Percentiles rank a stretch among this genome's conserved stretches.
phyloP scores from a whole-genome alignment of 1,284 basidiomycete species.

The Hemileia vastatrix region DNA sequence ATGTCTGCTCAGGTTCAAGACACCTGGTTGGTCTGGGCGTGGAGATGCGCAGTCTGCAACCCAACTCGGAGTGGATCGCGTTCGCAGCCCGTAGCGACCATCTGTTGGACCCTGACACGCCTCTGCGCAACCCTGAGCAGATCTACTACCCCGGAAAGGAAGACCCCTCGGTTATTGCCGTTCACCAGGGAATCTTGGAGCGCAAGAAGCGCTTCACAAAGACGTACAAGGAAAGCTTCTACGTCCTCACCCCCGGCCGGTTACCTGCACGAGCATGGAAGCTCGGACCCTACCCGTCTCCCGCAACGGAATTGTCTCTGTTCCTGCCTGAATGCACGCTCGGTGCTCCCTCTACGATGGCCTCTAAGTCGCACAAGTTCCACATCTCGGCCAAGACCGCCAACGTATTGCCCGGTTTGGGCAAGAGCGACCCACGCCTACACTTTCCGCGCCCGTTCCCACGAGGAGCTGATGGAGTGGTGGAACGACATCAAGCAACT shows the following conservation, averaged over 20 bases:
- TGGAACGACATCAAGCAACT: conserved; percentile 98
- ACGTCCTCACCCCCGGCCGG: conserved; percentile 86
- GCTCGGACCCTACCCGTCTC: conserved; percentile 40
- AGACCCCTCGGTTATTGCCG: conserved; percentile 75
- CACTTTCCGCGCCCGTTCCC: conserved; percentile 78
- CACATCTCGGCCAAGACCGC: conserved; percentile 30
- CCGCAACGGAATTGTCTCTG: conserved; percentile 40
- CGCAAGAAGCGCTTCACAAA: conserved; percentile 67
- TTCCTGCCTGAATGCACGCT: conserved; percentile 45
- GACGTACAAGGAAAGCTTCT: conserved; percentile 59
- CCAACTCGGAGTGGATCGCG: conserved; percentile 93
- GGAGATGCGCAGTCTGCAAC: conserved; percentile 53
- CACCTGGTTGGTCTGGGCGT: conserved; percentile 72
- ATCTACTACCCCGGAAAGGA: conserved; percentile 89
- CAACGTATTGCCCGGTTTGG: conserved; percentile 37
- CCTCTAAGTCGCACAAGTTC: conserved; percentile 44
- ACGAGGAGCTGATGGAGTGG: conserved; percentile 99
- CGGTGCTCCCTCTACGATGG: conserved; percentile 41
- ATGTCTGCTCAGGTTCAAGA: conserved; percentile 73
- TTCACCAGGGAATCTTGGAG: conserved; percentile 84
- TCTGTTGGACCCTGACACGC: conserved; percentile 92
- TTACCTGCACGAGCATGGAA: conserved; percentile 56
- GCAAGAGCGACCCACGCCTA: conserved; percentile 55
- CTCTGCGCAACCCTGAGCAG: conserved; percentile 50
- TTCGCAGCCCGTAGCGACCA: conserved; percentile 94